Evolutionary conservation across 1,139 yeast genomes (phyloP).

Genomic region (Meyerozyma smithsonii): DNA sequence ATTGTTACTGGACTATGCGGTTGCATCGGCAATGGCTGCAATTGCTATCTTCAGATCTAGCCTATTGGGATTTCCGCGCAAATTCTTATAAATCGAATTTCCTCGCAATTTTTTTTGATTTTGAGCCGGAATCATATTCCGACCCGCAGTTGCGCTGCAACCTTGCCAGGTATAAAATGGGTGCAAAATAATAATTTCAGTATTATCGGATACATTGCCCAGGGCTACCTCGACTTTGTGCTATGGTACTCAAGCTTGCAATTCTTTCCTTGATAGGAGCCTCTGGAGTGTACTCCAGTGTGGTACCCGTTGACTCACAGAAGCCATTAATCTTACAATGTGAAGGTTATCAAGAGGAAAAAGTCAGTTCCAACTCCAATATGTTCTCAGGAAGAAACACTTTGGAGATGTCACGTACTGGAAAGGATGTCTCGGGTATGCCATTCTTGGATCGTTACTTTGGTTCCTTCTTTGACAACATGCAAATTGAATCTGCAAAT

Average conservation of each 20-base stretch:
- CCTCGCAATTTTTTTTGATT: too few relatives aligned
- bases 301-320: neutral
- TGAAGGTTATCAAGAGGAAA: neutral
- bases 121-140: too few relatives aligned
- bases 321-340: neutral
- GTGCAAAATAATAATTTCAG: too few relatives aligned
- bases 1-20: too few relatives aligned
- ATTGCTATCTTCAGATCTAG: too few relatives aligned
- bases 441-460: conserved; percentile 28
- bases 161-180: neutral
- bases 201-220: too few relatives aligned
- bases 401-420: conserved; percentile 4
- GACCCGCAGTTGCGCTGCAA: too few relatives aligned
- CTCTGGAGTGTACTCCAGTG: neutral
- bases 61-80: neutral
- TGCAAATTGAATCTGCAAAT: conserved; percentile 5
- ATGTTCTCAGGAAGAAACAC: conserved; percentile 3
- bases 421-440: conserved; percentile 8
- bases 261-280: neutral
- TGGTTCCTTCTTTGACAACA: conserved; percentile 24
- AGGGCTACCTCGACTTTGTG: too few relatives aligned
- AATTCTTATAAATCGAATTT: too few relatives aligned
- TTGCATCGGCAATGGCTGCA: too few relatives aligned
- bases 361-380: neutral
- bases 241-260: neutral